Base-by-base conservation (phyloP, 1,139 yeast genomes). In the Saccharomyces pastorianus region DNA sequence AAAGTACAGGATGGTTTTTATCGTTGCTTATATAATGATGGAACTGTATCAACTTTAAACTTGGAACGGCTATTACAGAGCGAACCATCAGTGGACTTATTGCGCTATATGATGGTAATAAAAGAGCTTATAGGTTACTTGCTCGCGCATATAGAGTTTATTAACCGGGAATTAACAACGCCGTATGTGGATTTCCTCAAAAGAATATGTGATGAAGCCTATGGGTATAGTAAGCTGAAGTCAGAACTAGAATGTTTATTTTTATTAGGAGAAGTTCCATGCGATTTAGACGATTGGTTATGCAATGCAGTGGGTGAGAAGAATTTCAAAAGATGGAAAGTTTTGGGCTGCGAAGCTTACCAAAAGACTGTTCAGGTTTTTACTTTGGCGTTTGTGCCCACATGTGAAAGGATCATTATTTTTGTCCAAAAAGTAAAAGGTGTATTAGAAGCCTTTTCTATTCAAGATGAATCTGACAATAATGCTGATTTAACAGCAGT, bases 221-320 rank as follows among this genome's bases (percentile, higher is more conserved):
- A 42, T 29, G 61, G 59, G 2, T 52, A 47, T 23, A 51, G 48
- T 23, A 48, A 51, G 11, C 48, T 65, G 47, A 48, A 52, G 14
- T 52, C 52, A 1, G 58, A 55, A 26, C 51, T 66, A 13, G 46
- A 53, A 11, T 49, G 54, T 3, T 29, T 60, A 7, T 49, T 66
- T 7, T 47, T 65, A 11, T 48, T 55, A 4, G 70, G 71, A 4
- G 53, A 49, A 14, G 51, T 61, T 1, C 34, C 58, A 7, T 51
- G 51, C 6, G 71, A 73, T 3, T 68, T 81, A 3, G 71, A 71
- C 50, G 73, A 73, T 23, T 81, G 85, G 85, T 58, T 80, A 8
- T 73, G 74, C 20, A 76, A 76, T 46, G 68, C 74, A 27, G 73
- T 87, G 46, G 90, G 88, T 1, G 93, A 87, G 57, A 73, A 88